These are phyloP conservation scores for Cordyceps javanica DNA, from an alignment of 2,329 filamentous ascomycete genomes.

Conservation along the genomic window DNA sequence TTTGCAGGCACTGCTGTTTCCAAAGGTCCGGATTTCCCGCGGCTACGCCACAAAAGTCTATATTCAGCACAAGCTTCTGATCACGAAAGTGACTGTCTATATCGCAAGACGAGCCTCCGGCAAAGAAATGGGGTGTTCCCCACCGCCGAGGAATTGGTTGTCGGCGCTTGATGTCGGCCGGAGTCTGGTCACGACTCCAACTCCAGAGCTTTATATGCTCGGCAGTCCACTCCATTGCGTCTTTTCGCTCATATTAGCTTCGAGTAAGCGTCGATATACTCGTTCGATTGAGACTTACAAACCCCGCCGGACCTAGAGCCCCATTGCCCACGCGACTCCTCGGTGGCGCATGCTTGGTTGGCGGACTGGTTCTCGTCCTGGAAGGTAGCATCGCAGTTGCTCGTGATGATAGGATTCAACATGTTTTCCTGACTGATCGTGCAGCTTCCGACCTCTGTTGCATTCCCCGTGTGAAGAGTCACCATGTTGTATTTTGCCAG, in stretches of 20 bases:
- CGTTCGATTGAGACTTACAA: too few species aligned
- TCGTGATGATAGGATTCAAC: background rate
- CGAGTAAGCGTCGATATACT: too few species aligned
- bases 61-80: conserved; percentile 69
- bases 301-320: background rate
- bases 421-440: background rate
- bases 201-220: conserved; percentile 36
- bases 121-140: conserved; percentile 57
- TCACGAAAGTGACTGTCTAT: conserved; percentile 56
- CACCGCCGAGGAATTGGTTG: conserved; percentile 57
- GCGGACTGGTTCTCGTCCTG: background rate
- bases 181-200: conserved; percentile 27
- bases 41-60: conserved; percentile 68
- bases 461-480: conserved; percentile 47
- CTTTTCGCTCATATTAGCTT: conserved; percentile 20
- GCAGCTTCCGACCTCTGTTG: conserved; percentile 28
- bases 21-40: conserved; percentile 33
- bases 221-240: conserved; percentile 38
- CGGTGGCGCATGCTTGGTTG: background rate
- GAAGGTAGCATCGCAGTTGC: background rate
- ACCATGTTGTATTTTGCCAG: conserved; percentile 44
- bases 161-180: conserved; percentile 29
- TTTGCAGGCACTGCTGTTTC: background rate
- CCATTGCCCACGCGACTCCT: background rate
- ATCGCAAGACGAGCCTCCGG: conserved; percentile 54